Conservation (phyloP, 2,329 filamentous ascomycete species). For the Paraphaeosphaeria minitans region DNA sequence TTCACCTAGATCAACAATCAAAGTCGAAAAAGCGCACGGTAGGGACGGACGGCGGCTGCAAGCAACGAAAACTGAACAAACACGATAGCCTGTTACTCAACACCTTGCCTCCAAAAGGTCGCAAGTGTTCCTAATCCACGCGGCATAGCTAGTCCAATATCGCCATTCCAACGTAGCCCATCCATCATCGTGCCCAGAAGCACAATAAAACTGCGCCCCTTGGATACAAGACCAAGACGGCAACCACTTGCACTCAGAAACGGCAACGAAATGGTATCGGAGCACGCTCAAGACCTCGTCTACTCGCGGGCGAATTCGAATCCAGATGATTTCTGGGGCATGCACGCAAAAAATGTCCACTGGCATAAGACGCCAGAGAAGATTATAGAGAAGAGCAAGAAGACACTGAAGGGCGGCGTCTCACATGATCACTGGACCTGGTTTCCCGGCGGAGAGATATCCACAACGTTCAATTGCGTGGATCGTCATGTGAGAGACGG, state of each 20-base stretch:
- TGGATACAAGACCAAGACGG: not conserved
- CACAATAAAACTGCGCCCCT: not conserved
- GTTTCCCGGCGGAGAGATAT: constrained; percentile 89
- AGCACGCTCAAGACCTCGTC: constrained; percentile 55
- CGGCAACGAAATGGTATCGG: constrained; percentile 1
- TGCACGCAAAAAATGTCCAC: constrained; percentile 73
- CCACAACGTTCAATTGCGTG: constrained; percentile 88
- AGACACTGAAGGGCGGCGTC: constrained; percentile 66
- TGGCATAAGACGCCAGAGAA: constrained; percentile 79
- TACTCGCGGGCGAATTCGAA: constrained; percentile 65
- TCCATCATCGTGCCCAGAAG: not conserved
- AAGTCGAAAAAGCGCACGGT: not conserved
- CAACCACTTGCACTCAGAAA: not conserved
- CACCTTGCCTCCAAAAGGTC: too few relatives aligned
- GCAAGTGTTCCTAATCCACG: too few relatives aligned
- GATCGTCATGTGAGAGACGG: constrained; percentile 82
- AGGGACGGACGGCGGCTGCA: not conserved
- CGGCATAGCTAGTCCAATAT: too few relatives aligned
- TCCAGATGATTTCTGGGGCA: constrained; percentile 75
- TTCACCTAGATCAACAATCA: not conserved
- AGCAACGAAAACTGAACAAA: too few relatives aligned
- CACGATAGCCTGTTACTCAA: too few relatives aligned
- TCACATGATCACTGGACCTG: constrained; percentile 81
- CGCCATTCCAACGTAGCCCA: too few relatives aligned
- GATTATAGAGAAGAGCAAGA: constrained; percentile 65